phyloP scores from a whole-genome alignment of 2,329 filamentous ascomycete genomes.

The Pestalotiopsis sp. region DNA sequence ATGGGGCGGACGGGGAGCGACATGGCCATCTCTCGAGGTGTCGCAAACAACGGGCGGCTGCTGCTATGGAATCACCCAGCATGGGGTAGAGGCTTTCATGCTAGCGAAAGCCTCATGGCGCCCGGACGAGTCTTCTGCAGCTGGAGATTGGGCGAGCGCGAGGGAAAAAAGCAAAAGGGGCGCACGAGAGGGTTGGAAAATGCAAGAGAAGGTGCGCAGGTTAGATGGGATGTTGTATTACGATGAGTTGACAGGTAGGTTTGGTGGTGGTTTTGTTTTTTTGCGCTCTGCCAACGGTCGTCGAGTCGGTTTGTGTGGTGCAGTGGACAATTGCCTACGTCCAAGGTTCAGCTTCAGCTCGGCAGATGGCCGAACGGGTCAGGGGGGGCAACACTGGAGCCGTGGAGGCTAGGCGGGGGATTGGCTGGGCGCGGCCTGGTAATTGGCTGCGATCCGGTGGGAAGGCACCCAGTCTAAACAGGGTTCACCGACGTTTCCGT shows the following conservation, averaged over 20 bases:
- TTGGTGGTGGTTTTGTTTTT: not conserved
- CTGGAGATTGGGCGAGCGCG: not conserved
- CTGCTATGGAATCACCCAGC: not conserved
- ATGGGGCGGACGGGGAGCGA: constrained; percentile 1
- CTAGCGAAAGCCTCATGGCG: not conserved
- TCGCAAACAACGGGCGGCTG: not conserved
- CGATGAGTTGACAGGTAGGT: not conserved
- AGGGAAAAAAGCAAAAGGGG: not conserved
- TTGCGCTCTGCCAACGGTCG: not conserved
- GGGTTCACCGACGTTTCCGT: not conserved
- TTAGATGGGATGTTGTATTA: not conserved
- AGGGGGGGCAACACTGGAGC: not conserved
- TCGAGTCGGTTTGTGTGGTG: not conserved
- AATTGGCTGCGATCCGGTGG: not conserved
- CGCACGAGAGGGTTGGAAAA: not conserved
- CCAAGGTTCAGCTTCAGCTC: not conserved
- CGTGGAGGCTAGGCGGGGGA: not conserved
- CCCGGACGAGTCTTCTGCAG: not conserved
- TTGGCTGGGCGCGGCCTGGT: not conserved
- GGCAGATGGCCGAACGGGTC: not conserved
- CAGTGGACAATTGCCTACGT: not conserved
- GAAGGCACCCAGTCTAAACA: not conserved
- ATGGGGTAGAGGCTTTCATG: not conserved
- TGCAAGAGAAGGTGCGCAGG: not conserved
- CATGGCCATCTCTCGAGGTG: constrained; percentile 1